Base-by-base conservation (phyloP, 805 yeast species). In the Grigorovia transvaalensis region DNA sequence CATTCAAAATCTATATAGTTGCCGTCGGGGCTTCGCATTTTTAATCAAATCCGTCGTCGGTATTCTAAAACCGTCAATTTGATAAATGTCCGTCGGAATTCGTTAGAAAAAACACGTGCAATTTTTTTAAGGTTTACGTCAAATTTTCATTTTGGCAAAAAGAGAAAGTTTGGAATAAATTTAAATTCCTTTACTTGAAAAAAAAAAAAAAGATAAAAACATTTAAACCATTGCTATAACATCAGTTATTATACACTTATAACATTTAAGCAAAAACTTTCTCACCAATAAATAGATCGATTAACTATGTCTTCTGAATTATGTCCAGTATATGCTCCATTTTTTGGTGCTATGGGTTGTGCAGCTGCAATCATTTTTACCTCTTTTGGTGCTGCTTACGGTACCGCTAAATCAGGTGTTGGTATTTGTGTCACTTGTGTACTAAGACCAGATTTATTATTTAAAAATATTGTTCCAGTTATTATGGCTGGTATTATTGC, bases 401-500 rank as follows among this genome's bases (percentile, higher is more conserved):
- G 99, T 77, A 91, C 98, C 59, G 99, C 99, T 68, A 91, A 91
- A 74, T 86, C 96, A 27, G 99, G 99, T 77, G 96, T 93, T 59
- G 99, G 98, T 82, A 90, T 91, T 70, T 91, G 96, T 77, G 99
- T 96, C 69, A 88, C 96, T 59, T 86, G 96, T 74, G 96, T 90
- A 56, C 77, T 91, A 70, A 88, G 96, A 84, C 99, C 99, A 61
- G 99, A 91, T 71, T 79, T 90, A 70, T 75, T 90, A 68, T 90
- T 91, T 64, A 88, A 83, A 76, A 87, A 87, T 75, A 84, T 90
- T 64, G 96, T 91, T 56, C 99, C 99, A 58, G 97, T 93, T 63
- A 82, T 91, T 75, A 91, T 91, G 97, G 97, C 98, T 59, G 99
- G 99, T 91, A 91, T 91, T 69, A 89, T 91, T 75, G 96, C 98